Evolutionary conservation across 108 stramenopile species (phyloP).

Genomic region (Cyclotella cryptica): DNA sequence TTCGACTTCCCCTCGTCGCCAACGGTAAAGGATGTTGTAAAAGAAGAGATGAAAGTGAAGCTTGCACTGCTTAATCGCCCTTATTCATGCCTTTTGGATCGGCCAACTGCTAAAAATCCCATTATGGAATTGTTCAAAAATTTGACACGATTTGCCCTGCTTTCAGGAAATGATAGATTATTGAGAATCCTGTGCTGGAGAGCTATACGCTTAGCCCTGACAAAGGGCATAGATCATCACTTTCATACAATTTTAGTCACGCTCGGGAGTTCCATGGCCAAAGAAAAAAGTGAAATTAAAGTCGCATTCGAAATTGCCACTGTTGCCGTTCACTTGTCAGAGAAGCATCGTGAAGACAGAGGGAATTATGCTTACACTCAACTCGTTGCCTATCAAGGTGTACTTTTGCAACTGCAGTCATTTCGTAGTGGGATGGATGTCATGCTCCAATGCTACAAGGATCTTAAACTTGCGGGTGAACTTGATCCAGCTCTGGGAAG

Average conservation of each 20-base stretch:
- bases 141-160: constrained; percentile 1
- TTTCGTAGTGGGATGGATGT: constrained; percentile 27
- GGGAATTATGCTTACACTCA: constrained; percentile 18
- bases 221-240: constrained; percentile 29
- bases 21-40: neutral
- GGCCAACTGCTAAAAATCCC: neutral
- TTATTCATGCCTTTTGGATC: constrained; percentile 4
- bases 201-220: constrained; percentile 25
- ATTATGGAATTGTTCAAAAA: constrained; percentile 22
- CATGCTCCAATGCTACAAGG: constrained; percentile 20
- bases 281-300: constrained; percentile 27
- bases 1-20: constrained; percentile 9
- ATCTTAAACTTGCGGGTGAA: constrained; percentile 17
- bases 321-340: constrained; percentile 14
- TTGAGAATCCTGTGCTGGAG: constrained; percentile 13
- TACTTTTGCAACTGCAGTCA: constrained; percentile 23
- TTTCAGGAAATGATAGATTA: constrained; percentile 22
- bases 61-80: constrained; percentile 14
- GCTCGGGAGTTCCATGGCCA: constrained; percentile 11
- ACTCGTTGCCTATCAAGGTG: constrained; percentile 5
- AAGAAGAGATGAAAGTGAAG: constrained; percentile 22
- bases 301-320: constrained; percentile 22
- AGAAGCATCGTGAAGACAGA: constrained; percentile 31
- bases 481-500: constrained; percentile 25
- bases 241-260: constrained; percentile 24